Evolutionary conservation across 108 stramenopile species (phyloP).

Genomic region (Cylindrotheca fusiformis): DNA sequence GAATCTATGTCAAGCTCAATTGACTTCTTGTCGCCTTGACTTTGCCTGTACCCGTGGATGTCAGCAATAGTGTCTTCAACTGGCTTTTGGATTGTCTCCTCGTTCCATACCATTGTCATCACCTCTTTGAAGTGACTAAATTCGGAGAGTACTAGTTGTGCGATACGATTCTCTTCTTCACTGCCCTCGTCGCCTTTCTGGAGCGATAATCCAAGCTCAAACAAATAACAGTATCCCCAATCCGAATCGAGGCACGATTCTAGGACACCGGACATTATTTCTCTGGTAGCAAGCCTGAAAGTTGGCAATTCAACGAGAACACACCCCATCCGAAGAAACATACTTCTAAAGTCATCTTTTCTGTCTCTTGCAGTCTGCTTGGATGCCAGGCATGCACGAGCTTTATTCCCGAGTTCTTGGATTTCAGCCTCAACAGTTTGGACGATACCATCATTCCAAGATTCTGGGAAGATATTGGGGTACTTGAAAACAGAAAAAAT

Average conservation of each 20-base stretch:
- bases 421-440: constrained; percentile 45
- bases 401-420: constrained; percentile 34
- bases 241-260: constrained; percentile 44
- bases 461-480: constrained; percentile 39
- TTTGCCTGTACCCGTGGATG: constrained; percentile 22
- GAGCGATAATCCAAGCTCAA: constrained; percentile 54
- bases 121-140: constrained; percentile 67
- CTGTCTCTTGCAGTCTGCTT: constrained; percentile 39
- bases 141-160: constrained; percentile 48
- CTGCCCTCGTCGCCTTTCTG: constrained; percentile 38
- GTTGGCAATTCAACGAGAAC: constrained; percentile 52
- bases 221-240: constrained; percentile 60
- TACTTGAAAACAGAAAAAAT: too few species aligned
- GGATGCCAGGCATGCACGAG: constrained; percentile 22
- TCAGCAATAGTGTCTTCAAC: constrained; percentile 45
- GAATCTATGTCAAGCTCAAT: constrained; percentile 23
- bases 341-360: constrained; percentile 42
- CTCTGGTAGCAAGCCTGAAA: constrained; percentile 44
- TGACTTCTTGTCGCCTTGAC: not conserved
- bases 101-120: constrained; percentile 61
- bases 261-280: constrained; percentile 44
- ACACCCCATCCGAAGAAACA: constrained; percentile 49
- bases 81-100: constrained; percentile 58
- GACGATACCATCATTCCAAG: constrained; percentile 53
- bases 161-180: constrained; percentile 48